Percentiles rank a stretch among this genome's conserved stretches.
phyloP scores from a whole-genome alignment of 1,284 basidiomycete species.

The Puccinia polysora region DNA sequence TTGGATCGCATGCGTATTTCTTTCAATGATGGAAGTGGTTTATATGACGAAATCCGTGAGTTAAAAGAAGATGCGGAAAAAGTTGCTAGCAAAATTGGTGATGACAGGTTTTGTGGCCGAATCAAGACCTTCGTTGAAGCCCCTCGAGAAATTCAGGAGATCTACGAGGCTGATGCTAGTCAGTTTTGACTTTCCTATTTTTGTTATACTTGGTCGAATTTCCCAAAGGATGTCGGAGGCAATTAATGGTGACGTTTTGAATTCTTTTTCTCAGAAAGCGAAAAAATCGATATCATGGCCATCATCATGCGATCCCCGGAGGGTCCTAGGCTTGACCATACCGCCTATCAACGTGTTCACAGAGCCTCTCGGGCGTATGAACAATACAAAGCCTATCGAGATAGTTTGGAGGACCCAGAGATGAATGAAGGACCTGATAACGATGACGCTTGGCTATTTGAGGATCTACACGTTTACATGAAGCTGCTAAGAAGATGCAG shows the following conservation, averaged over 20 bases:
- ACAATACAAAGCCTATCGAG: conserved; percentile 64
- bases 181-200: conserved; percentile 48
- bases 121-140: conserved; percentile 79
- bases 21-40: too few relatives aligned
- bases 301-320: conserved; percentile 77
- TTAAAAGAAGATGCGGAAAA: conserved; percentile 78
- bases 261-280: conserved; percentile 54
- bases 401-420: conserved; percentile 70
- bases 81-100: conserved; percentile 81
- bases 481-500: conserved; percentile 71
- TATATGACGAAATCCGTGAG: conserved; percentile 79
- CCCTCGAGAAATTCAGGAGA: conserved; percentile 76
- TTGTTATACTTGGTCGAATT: too few relatives aligned
- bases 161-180: conserved; percentile 74
- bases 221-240: too few relatives aligned
- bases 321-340: conserved; percentile 66
- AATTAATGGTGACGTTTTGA: too few relatives aligned
- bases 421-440: conserved; percentile 79
- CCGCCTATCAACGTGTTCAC: conserved; percentile 68
- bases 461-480: conserved; percentile 75
- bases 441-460: conserved; percentile 90
- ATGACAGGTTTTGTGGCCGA: conserved; percentile 80
- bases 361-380: conserved; percentile 71
- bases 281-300: conserved; percentile 73
- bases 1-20: too few relatives aligned